Conservation (phyloP, 768 basidiomycete genomes). For the Dioszegia aurantiaca region DNA sequence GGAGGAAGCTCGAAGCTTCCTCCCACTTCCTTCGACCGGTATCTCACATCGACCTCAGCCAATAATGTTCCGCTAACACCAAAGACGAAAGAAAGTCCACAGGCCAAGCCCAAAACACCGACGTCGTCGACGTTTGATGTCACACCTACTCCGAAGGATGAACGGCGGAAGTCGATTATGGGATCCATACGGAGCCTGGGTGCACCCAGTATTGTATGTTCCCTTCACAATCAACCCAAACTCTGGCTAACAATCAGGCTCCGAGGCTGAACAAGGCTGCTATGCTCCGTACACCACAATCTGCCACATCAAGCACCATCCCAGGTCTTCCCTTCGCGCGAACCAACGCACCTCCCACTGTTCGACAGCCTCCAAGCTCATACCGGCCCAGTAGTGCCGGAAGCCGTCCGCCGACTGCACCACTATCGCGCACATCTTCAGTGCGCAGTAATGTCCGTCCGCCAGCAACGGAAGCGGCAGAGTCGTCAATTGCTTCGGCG, state of each 20-base stretch:
- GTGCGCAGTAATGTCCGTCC: background rate
- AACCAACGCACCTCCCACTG: background rate
- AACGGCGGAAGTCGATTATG: constrained; percentile 16
- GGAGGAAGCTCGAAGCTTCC: constrained; percentile 3
- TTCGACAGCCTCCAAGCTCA: background rate
- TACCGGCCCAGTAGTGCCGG: background rate
- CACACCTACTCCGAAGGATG: constrained; percentile 10
- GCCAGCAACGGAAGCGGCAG: background rate
- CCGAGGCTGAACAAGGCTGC: constrained; percentile 31
- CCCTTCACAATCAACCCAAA: too few relatives aligned
- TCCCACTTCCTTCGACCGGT: constrained; percentile 6
- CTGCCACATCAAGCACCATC: background rate
- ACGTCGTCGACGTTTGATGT: background rate
- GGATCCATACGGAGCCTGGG: constrained; percentile 28
- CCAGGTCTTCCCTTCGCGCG: background rate
- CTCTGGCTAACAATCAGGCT: too few relatives aligned
- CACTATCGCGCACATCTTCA: background rate
- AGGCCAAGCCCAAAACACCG: background rate
- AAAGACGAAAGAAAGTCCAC: background rate
- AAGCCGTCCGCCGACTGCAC: background rate
- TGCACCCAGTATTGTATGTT: constrained; percentile 33
- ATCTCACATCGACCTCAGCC: constrained; percentile 1
- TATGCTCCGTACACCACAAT: constrained; percentile 24
- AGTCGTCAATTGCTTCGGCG: background rate
- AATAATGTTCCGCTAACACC: constrained; percentile 1